Evolutionary conservation across 208 protist genomes (phyloP).

Genomic region (Entamoeba dispar): DNA sequence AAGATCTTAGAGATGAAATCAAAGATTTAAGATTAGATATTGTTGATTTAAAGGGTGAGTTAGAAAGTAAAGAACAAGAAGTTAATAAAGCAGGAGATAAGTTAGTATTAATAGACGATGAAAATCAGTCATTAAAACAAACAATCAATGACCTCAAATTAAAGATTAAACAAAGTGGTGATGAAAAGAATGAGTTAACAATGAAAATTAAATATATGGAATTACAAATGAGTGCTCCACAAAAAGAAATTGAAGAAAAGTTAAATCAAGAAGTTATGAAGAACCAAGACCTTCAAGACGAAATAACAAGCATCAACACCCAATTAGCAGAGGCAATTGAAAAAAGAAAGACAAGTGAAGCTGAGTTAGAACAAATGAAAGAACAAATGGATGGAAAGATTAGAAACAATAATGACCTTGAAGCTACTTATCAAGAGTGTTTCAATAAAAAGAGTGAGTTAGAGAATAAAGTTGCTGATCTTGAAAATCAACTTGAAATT

Average conservation of each 20-base stretch:
- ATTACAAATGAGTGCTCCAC: not conserved
- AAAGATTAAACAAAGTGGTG: not conserved
- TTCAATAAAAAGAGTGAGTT: not conserved
- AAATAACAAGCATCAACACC: not conserved
- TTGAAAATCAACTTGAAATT: not conserved
- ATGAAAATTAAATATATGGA: not conserved
- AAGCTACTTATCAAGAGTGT: not conserved
- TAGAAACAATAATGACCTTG: not conserved
- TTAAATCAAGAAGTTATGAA: not conserved
- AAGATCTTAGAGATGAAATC: not conserved
- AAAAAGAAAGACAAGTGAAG: not conserved
- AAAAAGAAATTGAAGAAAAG: not conserved
- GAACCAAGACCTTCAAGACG: not conserved
- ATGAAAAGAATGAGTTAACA: not conserved
- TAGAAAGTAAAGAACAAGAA: not conserved
- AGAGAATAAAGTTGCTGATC: not conserved
- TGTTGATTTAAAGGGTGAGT: not conserved
- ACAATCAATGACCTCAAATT: not conserved
- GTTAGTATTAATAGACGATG: not conserved
- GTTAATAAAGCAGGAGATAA: not conserved
- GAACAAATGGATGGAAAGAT: not conserved
- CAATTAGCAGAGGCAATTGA: not conserved
- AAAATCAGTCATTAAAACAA: not conserved
- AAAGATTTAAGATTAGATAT: not conserved
- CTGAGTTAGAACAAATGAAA: not conserved